Evolutionary conservation across 345 rosid genomes (phyloP), one percentile per base, ranked within the genome.

Genomic region (Populus ilicifolia): DNA sequence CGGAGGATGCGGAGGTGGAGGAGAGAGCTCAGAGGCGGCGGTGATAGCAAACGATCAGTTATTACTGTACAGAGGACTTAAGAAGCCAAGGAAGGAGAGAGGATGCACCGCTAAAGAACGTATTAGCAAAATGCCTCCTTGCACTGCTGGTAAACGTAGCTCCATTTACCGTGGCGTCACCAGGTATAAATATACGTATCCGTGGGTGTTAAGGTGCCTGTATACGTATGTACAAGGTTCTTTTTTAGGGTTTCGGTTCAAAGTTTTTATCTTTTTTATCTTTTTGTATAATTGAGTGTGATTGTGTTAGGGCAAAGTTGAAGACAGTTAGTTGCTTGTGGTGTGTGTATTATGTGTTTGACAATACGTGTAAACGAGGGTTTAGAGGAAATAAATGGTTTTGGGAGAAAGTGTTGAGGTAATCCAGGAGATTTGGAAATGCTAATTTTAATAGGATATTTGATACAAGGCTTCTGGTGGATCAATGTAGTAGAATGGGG

Each of bases 141-240:
- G 97, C 18, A 94, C 99, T 0, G 98, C 98, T 59, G 99, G 99
- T 16, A 96, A 96, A 88, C 94, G 99, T 81, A 96, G 99, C 79
- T 96, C 99, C 68, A 96, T 96, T 77, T 96, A 96, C 86, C 97
- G 99, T 5, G 99, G 99, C 62, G 99, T 96, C 83, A 96, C 99
- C 82, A 93, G 98, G 99, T 93, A 71, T 64, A 59, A n/a, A 23
- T 23, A 59, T 59, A 10, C 64, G 27, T 10, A 23, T 59, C 4
- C 6, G 12, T 59, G 27, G 12, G 6, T 56, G 29, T 59, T 23
- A 21, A 21, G 23, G 27, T 23, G n/a, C 64, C 27, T 59, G 27
- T 59, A 59, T 59, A 29, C 16, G 6, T 3, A 23, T 18, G 21
- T 16, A 18, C 35, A 16, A 23, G 35, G 46, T 35, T 30, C 46